A percentile compares a stretch with the other conserved stretches of the same genome.
phyloP scores from a whole-genome alignment of 176 grass and related monocot genomes.

The Coix lacrymajobi region DNA sequence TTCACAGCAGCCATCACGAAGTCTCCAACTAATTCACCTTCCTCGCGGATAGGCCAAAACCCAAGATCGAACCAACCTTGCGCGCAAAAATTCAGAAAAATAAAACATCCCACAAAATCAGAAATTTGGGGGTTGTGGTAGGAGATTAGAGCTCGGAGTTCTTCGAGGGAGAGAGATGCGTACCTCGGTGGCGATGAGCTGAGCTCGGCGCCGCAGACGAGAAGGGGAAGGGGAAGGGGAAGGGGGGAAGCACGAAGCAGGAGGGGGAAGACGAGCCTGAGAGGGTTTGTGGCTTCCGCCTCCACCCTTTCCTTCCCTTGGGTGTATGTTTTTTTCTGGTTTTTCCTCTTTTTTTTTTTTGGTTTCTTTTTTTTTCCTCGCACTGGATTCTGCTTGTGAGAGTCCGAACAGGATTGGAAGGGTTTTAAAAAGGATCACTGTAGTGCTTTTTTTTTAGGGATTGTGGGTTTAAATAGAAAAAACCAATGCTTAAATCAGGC shows the following conservation, averaged over 20 bases:
- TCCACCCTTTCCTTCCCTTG: not conserved
- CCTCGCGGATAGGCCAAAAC: not conserved
- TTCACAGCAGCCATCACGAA: conserved; percentile 29
- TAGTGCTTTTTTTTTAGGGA: no score
- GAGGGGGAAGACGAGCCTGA: not conserved
- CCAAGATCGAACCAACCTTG: not conserved
- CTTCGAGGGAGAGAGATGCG: not conserved
- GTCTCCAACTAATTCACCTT: not conserved
- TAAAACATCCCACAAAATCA: not conserved
- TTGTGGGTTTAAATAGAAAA: no score
- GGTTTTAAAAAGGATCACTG: no score
- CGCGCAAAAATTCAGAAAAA: not conserved
- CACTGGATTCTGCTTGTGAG: not conserved
- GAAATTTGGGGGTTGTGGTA: not conserved
- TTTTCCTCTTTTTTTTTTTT: not conserved
- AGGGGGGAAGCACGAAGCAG: not conserved
- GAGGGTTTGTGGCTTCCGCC: not conserved
- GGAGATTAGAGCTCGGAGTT: not conserved
- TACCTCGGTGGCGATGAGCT: conserved; percentile 17
- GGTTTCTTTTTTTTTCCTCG: not conserved
- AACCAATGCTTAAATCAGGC: no score
- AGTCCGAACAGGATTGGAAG: no score
- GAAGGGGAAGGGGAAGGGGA: not conserved
- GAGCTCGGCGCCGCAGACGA: conserved; percentile 10
- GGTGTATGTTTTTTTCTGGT: not conserved